Percentiles rank a stretch among this genome's conserved stretches.
phyloP scores from a whole-genome alignment of 75 land plant species.

The Ceratopteris richardii region DNA sequence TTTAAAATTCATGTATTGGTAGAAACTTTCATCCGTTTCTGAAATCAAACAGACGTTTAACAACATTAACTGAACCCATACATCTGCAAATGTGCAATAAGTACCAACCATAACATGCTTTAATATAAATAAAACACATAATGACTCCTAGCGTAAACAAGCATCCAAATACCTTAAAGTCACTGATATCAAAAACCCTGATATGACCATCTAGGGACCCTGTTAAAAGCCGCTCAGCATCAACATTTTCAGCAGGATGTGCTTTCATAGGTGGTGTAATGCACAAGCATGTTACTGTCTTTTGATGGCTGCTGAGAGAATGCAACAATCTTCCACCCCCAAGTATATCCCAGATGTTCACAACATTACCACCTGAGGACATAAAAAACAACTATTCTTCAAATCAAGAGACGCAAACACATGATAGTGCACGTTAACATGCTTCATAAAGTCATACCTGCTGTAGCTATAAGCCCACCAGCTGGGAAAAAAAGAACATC shows the following conservation, averaged over 20 bases:
- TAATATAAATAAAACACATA: no score
- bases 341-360: constrained; percentile 91
- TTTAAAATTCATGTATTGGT: no score
- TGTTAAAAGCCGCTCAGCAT: constrained; percentile 52
- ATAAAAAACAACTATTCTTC: background rate
- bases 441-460: constrained; percentile 25
- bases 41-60: no score
- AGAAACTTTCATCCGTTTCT: no score
- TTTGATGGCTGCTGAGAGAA: constrained; percentile 72
- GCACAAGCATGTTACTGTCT: constrained; percentile 70
- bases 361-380: constrained; percentile 54
- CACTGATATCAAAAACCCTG: constrained; percentile 63
- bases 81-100: no score
- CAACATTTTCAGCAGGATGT: constrained; percentile 13
- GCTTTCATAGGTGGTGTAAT: constrained; percentile 36
- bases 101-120: no score
- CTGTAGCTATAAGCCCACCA: constrained; percentile 87
- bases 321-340: constrained; percentile 77
- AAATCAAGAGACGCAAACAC: no score
- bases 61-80: no score
- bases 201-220: constrained; percentile 84
- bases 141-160: no score
- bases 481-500: constrained; percentile 71
- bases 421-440: no score
- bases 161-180: constrained; percentile 30